Evolutionary conservation across 2,329 filamentous ascomycete species (phyloP), one percentile per base, ranked within the genome.

Genomic region (Aspergillus sp.): DNA sequence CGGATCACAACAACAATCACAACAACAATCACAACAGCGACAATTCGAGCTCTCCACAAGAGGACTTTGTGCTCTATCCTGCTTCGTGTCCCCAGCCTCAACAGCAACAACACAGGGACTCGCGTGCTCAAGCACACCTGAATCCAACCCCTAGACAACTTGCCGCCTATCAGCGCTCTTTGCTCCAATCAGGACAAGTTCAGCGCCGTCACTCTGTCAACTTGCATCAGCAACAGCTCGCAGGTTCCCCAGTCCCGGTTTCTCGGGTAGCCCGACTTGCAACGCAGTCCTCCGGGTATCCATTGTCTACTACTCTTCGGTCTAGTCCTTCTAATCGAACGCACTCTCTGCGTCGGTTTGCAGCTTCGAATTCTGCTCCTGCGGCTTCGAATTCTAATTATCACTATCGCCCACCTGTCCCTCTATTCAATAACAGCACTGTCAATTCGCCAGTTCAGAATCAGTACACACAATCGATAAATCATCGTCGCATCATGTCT

Each of bases 1-100:
- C 56, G 56, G 67, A 62, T 56, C 64, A 52, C 58, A 63, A 65
- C 68, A 67, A 64, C 68, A 67, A 62, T 56, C 64, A 52, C 58
- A 63, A 65, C 68, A 67, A 64, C 68, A 67, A 62, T 64, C 70
- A 46, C 63, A 66, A 61, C 70, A 68, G 56, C 64, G 68, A 64
- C 71, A 70, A 64, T 68, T 61, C 62, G 66, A 68, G 64, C 67
- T 65, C 63, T 55, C 64, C 66, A 51, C 68, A 65, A 52, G 70
- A 74, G 69, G 77, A 79, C 77, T 79, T 79, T 62, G 76, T 78
- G 57, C 76, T 79, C 57, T 79, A 71, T 65, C 77, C 69, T 54
- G 59, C 64, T 46, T 62, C 69, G 56, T 66, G 65, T 59, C 66
- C 66, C 62, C 68, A 69, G 65, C 68, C 69, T 70, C 73, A 60